Percentiles rank a stretch among this genome's conserved stretches.
These are phyloP conservation scores for Westerdykella aurantiaca DNA, from an alignment of 2,329 filamentous ascomycete genomes.

Conservation along the genomic window DNA sequence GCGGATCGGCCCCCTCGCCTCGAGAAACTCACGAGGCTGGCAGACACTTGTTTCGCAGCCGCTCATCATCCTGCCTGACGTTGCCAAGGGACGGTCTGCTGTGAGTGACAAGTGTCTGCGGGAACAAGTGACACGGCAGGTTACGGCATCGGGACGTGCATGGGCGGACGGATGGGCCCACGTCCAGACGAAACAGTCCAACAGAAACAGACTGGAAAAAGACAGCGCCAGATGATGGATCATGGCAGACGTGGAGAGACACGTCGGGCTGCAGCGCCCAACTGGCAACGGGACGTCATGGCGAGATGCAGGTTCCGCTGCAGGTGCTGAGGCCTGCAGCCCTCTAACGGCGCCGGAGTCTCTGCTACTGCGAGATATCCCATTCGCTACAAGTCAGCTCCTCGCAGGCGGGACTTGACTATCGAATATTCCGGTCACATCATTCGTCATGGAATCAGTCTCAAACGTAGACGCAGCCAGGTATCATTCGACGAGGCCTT, in stretches of 20 bases:
- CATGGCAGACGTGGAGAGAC: slow-evolving; percentile 21
- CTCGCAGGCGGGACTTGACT: too few species aligned
- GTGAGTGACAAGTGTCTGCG: too few species aligned
- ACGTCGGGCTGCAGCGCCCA: slow-evolving; percentile 25
- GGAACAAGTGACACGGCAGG: background rate
- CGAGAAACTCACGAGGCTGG: slow-evolving; percentile 4
- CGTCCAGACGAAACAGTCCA: background rate
- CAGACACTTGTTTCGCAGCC: background rate
- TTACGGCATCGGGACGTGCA: background rate
- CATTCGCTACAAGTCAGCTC: background rate
- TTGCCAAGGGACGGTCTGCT: background rate
- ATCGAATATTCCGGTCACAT: too few species aligned
- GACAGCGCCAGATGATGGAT: background rate
- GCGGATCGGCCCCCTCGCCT: slow-evolving; percentile 1
- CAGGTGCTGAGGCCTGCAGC: too few species aligned
- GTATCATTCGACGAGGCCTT: too few species aligned
- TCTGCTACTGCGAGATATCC: background rate
- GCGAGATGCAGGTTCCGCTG: too few species aligned
- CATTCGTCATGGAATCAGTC: too few species aligned
- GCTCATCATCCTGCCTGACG: background rate
- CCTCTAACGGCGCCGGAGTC: too few species aligned
- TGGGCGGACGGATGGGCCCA: background rate
- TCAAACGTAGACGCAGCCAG: too few species aligned
- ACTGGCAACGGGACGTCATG: slow-evolving; percentile 8
- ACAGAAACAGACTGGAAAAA: too few species aligned